Evolutionary conservation across 2,329 filamentous ascomycete genomes (phyloP), one percentile per base, ranked within the genome.

Genomic region (Hirsutella rhossiliensis): DNA sequence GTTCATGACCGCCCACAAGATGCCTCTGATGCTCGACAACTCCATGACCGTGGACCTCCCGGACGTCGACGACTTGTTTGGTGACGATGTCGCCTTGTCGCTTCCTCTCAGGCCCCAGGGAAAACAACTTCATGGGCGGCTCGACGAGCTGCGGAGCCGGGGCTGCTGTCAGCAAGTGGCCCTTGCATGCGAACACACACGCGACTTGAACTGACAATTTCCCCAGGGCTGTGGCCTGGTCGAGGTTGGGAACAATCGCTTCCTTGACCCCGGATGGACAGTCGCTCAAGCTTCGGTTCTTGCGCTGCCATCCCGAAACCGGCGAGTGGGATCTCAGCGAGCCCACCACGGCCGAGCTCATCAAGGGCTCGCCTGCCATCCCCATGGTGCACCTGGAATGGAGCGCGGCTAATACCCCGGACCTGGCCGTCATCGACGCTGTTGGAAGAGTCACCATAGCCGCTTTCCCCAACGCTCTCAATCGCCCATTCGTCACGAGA

Each of bases 201-300:
- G 6, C n/a, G 31, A 13, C 31, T 13, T 18, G 15, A 2, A 18
- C 43, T 45, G 11, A 46, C 43, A 31, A 7, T 6, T 40, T 40
- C 39, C 40, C 38, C 53, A 94, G 88, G 59, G 79, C 78, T 50
- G 75, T 96, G 43, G 80, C 84, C 28, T 97, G 90, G 89, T 95
- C 90, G 11, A 88, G 82, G 54, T 76, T 80, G 48, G 90, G 90
- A 38, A 87, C 82, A 47, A 86, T 97, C 52, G 89, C 89, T 27
- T 83, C 82, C 43, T 83, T 97, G 51, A 76, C 81, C 18, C 66
- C 76, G 15, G 83, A 89, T 62, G 84, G 85, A 27, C 73, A 74
- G 40, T 73, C 71, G 13, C 67, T 96, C 43, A 79, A 84, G 56
- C 71, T 94, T 39, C 79, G 82, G 47, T 82, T 86, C 57, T 71